phyloP scores from a whole-genome alignment of 2,329 filamentous ascomycete genomes.

The Zelopaecilomyces penicillatus region DNA sequence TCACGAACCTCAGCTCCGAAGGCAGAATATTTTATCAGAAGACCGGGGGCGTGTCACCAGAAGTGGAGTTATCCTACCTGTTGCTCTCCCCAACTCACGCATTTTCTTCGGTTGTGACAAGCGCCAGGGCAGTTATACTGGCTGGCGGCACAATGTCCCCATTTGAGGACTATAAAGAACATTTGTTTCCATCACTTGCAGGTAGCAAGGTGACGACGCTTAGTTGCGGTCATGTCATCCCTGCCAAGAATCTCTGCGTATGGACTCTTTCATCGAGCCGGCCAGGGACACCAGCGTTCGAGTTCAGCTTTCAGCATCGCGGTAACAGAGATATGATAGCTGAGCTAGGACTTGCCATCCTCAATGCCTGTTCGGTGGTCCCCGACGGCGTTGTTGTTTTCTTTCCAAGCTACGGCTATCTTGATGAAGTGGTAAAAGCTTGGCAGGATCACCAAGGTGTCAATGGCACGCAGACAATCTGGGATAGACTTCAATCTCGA shows the following conservation, averaged over 20 bases:
- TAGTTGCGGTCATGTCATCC: constrained; percentile 93
- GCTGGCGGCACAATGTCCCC: constrained; percentile 98
- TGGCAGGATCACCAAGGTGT: constrained; percentile 43
- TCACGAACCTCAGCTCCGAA: constrained; percentile 77
- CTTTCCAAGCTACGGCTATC: constrained; percentile 90
- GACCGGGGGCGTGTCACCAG: constrained; percentile 23
- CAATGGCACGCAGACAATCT: constrained; percentile 35
- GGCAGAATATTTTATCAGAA: constrained; percentile 59
- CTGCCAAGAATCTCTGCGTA: constrained; percentile 69
- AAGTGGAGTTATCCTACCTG: constrained; percentile 69
- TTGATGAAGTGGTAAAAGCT: constrained; percentile 59
- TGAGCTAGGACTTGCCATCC: constrained; percentile 65
- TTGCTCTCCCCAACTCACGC: constrained; percentile 86
- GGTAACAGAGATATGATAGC: constrained; percentile 59
- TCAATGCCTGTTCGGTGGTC: constrained; percentile 63
- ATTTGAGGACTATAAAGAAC: constrained; percentile 79
- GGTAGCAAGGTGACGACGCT: constrained; percentile 62
- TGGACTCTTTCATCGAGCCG: constrained; percentile 52
- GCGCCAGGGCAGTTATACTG: constrained; percentile 78
- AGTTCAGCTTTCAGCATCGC: constrained; percentile 81
- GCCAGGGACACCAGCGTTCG: constrained; percentile 48
- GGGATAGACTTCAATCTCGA: constrained; percentile 47
- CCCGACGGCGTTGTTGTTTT: constrained; percentile 90
- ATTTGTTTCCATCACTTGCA: constrained; percentile 72
- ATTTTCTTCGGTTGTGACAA: constrained; percentile 78